A percentile compares a stretch with the other conserved stretches of the same genome.
These are phyloP conservation scores for Vicia villosa DNA, from an alignment of 306 rosid species.

Conservation along the genomic window DNA sequence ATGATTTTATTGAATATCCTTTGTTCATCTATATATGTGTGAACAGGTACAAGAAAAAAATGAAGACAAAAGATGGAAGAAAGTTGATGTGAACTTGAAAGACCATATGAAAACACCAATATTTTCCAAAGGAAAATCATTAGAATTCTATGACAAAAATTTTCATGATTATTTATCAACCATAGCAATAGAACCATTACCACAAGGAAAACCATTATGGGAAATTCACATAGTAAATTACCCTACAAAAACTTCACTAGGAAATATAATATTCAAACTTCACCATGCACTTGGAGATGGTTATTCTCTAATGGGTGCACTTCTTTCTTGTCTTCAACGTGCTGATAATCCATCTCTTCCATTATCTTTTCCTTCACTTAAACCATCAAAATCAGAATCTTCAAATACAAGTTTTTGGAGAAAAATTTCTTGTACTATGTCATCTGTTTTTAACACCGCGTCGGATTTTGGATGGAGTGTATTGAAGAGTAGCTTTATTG, in stretches of 20 bases:
- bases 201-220: slow-evolving; percentile 56
- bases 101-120: slow-evolving; percentile 49
- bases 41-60: slow-evolving; percentile 42
- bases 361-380: slow-evolving; percentile 51
- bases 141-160: slow-evolving; percentile 37
- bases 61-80: slow-evolving; percentile 57
- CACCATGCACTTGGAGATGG: slow-evolving; percentile 80
- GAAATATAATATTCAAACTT: slow-evolving; percentile 46
- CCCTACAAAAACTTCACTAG: slow-evolving; percentile 48
- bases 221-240: slow-evolving; percentile 54
- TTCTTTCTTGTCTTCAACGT: slow-evolving; percentile 57
- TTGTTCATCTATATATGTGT: not conserved
- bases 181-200: slow-evolving; percentile 36
- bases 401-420: not conserved
- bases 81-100: slow-evolving; percentile 46
- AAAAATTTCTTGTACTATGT: slow-evolving; percentile 26
- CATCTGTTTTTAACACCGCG: slow-evolving; percentile 37
- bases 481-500: slow-evolving; percentile 43
- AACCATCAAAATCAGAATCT: slow-evolving; percentile 6
- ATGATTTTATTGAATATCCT: not conserved
- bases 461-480: slow-evolving; percentile 50
- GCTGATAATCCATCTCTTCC: slow-evolving; percentile 60
- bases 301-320: slow-evolving; percentile 63
- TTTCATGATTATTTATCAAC: slow-evolving; percentile 47
- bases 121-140: slow-evolving; percentile 32